Evolutionary conservation across 2,329 filamentous ascomycete genomes (phyloP).

Genomic region (Sclerotinia minor): DNA sequence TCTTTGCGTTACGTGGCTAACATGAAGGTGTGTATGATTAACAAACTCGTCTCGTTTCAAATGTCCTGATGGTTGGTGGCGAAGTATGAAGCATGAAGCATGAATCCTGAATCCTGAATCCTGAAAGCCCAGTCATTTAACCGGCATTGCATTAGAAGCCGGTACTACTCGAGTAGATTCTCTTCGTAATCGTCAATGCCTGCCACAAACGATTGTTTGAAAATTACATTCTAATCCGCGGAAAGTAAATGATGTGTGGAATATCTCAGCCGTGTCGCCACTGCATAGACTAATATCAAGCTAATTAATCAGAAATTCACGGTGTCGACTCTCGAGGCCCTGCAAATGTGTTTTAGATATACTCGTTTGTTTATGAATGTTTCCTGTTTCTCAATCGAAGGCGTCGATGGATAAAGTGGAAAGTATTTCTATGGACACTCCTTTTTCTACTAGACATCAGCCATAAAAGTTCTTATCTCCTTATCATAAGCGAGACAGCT

Average conservation of each 20-base stretch:
- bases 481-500: slow-evolving; percentile 18
- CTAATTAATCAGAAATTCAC: too few species aligned
- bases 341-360: background rate
- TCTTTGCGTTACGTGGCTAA: background rate
- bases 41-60: background rate
- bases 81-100: background rate
- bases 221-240: background rate
- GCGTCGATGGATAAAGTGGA: too few species aligned
- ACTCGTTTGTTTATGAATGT: background rate
- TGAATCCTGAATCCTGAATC: background rate
- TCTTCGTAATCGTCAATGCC: background rate
- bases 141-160: background rate
- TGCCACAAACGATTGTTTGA: background rate
- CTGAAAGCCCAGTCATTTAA: background rate
- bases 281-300: too few species aligned
- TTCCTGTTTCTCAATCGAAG: background rate
- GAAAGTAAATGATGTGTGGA: too few species aligned
- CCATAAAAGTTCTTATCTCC: background rate
- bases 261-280: too few species aligned
- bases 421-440: background rate
- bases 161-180: too few species aligned
- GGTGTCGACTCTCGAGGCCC: too few species aligned
- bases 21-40: background rate
- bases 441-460: background rate
- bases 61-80: background rate